Percentiles rank a stretch among this genome's conserved stretches.
These are phyloP conservation scores for Pisolithus marmoratus DNA, from an alignment of 768 basidiomycete genomes.

Conservation along the genomic window DNA sequence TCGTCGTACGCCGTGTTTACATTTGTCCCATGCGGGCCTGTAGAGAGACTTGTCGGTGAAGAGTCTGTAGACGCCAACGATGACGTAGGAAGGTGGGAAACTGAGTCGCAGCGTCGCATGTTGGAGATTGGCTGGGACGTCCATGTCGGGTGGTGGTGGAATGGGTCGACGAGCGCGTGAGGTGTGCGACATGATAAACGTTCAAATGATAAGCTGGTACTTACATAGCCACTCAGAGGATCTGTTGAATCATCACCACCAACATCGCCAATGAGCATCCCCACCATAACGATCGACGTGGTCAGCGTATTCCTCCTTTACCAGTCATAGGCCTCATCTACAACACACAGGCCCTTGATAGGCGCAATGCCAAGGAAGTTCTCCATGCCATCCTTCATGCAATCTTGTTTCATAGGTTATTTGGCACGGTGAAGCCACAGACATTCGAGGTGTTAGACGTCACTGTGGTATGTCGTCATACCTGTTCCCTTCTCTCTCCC, in stretches of 20 bases:
- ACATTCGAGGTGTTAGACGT: conserved; percentile 79
- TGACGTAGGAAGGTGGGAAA: conserved; percentile 77
- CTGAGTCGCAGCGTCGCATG: conserved; percentile 58
- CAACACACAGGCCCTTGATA: conserved; percentile 56
- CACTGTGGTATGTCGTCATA: conserved; percentile 58
- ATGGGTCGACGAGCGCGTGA: not conserved
- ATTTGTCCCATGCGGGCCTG: conserved; percentile 79
- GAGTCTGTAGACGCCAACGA: conserved; percentile 81
- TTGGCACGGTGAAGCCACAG: conserved; percentile 72
- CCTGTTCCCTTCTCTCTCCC: not conserved
- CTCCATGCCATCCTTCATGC: conserved; percentile 74
- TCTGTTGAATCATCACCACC: too few species aligned
- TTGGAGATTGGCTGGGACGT: conserved; percentile 43
- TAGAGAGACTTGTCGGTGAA: conserved; percentile 67
- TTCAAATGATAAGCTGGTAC: too few species aligned
- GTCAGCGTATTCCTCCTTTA: not conserved
- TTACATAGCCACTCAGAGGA: too few species aligned
- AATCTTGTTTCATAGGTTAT: conserved; percentile 77
- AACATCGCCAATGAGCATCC: not conserved
- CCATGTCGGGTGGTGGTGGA: not conserved
- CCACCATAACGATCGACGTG: not conserved
- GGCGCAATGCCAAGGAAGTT: conserved; percentile 66
- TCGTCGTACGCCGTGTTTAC: conserved; percentile 66
- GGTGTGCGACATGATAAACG: too few species aligned
- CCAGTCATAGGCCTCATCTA: not conserved